Base-by-base conservation (phyloP, 768 basidiomycete species). In the Xerocomellus amylosporus region DNA sequence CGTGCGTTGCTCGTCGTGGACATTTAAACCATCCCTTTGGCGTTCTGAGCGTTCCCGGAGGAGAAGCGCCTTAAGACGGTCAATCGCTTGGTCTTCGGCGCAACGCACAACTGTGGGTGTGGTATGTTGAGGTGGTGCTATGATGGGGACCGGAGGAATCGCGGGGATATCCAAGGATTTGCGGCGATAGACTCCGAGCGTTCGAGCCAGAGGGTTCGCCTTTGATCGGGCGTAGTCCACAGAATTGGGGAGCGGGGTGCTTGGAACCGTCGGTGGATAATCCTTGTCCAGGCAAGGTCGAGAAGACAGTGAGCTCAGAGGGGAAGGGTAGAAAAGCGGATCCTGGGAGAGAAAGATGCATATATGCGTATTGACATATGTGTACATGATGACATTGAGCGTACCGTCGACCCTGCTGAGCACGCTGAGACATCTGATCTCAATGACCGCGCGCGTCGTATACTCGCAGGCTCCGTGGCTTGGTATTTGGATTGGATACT, bases 91-190 rank as follows among this genome's bases (percentile, higher is more conserved):
- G 28, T 76, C 76, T 45, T 79, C 80, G 1, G 52, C 48, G 20
- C 70, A 75, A 17, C 24, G 45, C 15, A 69, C 36, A 0, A 22
- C 2, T 0, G 49, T 74, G 72, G 24, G 61, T 36, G 7, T 69
- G 55, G 24, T 67, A 62, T 8, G 71, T 64, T 61, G 46, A 0
- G 84, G 81, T 2, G 84, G 84, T 5, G 82, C 82, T 14, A 85
- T 79, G 50, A 83, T 74, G 0, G 84, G 83, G 0, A 84, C 75
- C 0, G 60, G 52, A 6, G 63, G 58, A 6, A 63, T 69, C 9
- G 19, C 3, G 1, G 55, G 49, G 1, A 40, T 20, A 2, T 43
- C 43, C 8, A 26, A 15, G n/a, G 52, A 55, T 24, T 37, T 33
- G 17, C 15, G 46, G 5, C 46, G 51, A 14, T 59, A 53, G 9